Conservation (phyloP, 1,284 basidiomycete genomes). For the Moesziomyces aphidis region DNA sequence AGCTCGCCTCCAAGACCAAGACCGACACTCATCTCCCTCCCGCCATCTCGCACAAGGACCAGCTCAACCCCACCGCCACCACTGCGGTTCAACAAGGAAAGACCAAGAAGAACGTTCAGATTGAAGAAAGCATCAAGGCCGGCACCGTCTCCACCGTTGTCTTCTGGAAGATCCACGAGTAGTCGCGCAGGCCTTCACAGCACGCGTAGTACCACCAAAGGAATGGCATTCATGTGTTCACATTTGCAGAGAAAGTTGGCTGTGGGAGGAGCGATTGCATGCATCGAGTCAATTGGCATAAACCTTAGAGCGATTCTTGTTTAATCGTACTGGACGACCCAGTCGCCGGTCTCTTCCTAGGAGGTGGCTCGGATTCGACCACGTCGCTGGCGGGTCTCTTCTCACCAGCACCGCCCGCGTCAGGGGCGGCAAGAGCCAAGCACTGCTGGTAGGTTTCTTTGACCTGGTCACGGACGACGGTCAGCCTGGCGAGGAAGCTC, state of each 20-base stretch:
- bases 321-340: too few relatives aligned
- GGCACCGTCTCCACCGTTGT: constrained; percentile 59
- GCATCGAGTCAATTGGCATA: too few relatives aligned
- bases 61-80: constrained; percentile 2
- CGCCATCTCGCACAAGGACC: constrained; percentile 8
- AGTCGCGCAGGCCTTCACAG: background rate
- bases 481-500: background rate
- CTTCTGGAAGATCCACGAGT: constrained; percentile 54
- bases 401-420: too few relatives aligned
- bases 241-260: too few relatives aligned
- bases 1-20: constrained; percentile 54
- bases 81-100: constrained; percentile 14
- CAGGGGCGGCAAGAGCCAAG: background rate
- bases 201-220: too few relatives aligned
- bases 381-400: too few relatives aligned
- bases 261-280: too few relatives aligned
- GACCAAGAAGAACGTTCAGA: constrained; percentile 35
- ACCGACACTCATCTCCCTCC: constrained; percentile 41
- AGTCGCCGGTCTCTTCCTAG: too few relatives aligned
- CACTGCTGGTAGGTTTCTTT: background rate
- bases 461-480: background rate
- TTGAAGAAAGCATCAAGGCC: constrained; percentile 57
- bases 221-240: too few relatives aligned
- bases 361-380: too few relatives aligned
- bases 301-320: too few relatives aligned